Evolutionary conservation across 257 asterid species (phyloP).

Genomic region (Lantana camara): DNA sequence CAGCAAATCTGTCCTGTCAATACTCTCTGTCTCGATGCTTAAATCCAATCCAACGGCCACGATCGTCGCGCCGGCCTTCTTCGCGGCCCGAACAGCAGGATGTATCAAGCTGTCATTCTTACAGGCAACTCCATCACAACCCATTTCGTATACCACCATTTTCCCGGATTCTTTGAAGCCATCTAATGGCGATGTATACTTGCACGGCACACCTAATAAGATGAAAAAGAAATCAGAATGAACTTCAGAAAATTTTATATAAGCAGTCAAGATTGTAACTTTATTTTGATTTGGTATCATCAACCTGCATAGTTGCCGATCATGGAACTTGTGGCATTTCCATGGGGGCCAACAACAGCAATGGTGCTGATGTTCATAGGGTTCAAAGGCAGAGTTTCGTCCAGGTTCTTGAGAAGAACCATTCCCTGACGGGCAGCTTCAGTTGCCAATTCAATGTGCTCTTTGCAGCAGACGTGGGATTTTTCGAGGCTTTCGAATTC

Average conservation of each 20-base stretch:
- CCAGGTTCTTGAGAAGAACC: constrained; percentile 49
- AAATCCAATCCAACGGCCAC: constrained; percentile 42
- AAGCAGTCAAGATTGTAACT: neutral
- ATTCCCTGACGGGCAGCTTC: constrained; percentile 58
- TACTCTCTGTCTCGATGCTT: constrained; percentile 39
- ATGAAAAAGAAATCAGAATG: neutral
- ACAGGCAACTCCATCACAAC: constrained; percentile 46
- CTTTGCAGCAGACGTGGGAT: constrained; percentile 35
- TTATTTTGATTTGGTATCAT: neutral
- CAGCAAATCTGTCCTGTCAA: constrained; percentile 35
- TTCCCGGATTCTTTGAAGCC: constrained; percentile 28
- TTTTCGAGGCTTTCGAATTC: constrained; percentile 35
- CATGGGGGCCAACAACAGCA: constrained; percentile 56
- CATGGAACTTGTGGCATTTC: constrained; percentile 44
- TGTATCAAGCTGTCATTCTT: constrained; percentile 16
- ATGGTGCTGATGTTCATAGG: constrained; percentile 14
- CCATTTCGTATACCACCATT: constrained; percentile 32
- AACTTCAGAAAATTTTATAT: no score
- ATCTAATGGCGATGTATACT: constrained; percentile 32
- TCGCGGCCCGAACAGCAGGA: constrained; percentile 43
- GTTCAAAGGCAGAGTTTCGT: constrained; percentile 37
- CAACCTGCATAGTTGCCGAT: constrained; percentile 50
- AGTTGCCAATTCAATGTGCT: constrained; percentile 40
- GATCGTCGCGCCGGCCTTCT: constrained; percentile 40
- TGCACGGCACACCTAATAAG: constrained; percentile 48